Conservation (phyloP, 108 stramenopile genomes). For the Pseudonitzschia multistriata region DNA sequence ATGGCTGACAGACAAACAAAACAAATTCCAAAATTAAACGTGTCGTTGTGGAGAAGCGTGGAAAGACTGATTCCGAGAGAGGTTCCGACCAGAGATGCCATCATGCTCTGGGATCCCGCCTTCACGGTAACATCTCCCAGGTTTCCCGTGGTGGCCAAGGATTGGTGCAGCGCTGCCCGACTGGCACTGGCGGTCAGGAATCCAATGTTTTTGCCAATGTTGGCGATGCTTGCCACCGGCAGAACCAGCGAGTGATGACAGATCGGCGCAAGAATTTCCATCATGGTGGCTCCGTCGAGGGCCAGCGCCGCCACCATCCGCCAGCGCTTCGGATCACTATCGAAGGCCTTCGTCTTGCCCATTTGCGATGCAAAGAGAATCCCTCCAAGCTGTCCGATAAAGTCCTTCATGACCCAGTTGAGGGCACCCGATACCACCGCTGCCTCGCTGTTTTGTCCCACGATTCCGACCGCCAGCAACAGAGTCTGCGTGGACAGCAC, state of each 20-base stretch:
- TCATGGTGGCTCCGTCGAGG: constrained; percentile 78
- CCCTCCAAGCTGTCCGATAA: constrained; percentile 91
- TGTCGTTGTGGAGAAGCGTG: constrained; percentile 42
- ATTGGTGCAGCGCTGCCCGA: constrained; percentile 90
- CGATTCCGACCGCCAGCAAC: constrained; percentile 89
- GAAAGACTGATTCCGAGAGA: constrained; percentile 84
- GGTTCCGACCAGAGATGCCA: constrained; percentile 87
- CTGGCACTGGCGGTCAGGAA: constrained; percentile 93
- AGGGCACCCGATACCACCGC: constrained; percentile 85
- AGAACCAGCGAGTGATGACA: constrained; percentile 74
- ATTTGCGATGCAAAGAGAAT: constrained; percentile 87
- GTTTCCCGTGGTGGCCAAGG: constrained; percentile 74
- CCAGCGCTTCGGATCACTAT: constrained; percentile 90
- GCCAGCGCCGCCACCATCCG: constrained; percentile 82
- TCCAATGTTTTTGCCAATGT: constrained; percentile 94
- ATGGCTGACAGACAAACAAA: constrained; percentile 60
- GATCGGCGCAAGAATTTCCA: constrained; percentile 88
- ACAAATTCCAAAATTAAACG: constrained; percentile 40
- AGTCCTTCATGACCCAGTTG: constrained; percentile 98
- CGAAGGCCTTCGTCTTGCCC: constrained; percentile 69
- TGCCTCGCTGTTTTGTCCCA: constrained; percentile 45
- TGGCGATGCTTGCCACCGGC: constrained; percentile 89
- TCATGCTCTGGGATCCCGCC: constrained; percentile 89
- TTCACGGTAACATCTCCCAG: constrained; percentile 98
- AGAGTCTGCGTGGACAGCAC: constrained; percentile 90